Evolutionary conservation across 352 stramenopile species (phyloP).

Genomic region (Phytophthora europaea): DNA sequence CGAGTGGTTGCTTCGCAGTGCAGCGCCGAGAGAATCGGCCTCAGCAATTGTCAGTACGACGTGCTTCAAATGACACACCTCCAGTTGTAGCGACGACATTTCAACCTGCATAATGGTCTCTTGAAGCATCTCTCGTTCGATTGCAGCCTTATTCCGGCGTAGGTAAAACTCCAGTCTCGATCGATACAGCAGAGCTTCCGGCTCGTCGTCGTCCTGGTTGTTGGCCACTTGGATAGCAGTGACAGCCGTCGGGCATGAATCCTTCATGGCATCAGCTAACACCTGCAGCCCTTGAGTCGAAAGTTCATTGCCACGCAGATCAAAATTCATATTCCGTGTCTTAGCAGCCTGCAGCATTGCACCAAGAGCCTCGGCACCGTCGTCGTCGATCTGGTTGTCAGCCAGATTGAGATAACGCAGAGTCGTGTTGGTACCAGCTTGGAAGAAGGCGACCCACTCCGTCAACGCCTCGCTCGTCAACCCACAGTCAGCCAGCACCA

Average conservation of each 20-base stretch:
- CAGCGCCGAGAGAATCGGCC: constrained; percentile 39
- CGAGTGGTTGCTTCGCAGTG: constrained; percentile 41
- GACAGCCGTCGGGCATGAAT: constrained; percentile 27
- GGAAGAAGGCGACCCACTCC: constrained; percentile 43
- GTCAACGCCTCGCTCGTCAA: constrained; percentile 42
- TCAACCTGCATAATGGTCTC: constrained; percentile 27
- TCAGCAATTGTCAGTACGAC: constrained; percentile 48
- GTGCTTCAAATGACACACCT: constrained; percentile 49
- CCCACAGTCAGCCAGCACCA: constrained; percentile 43
- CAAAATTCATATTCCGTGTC: constrained; percentile 30
- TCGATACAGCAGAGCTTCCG: constrained; percentile 27
- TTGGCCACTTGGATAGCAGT: constrained; percentile 38
- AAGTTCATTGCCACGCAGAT: constrained; percentile 49
- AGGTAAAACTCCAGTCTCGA: constrained; percentile 52
- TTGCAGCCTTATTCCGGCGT: constrained; percentile 33
- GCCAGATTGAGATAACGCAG: constrained; percentile 48
- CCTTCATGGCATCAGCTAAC: constrained; percentile 40
- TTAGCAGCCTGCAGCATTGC: constrained; percentile 36
- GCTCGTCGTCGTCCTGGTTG: constrained; percentile 49
- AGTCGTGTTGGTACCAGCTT: constrained; percentile 25
- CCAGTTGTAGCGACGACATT: constrained; percentile 30
- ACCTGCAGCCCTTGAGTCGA: constrained; percentile 26
- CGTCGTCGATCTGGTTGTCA: constrained; percentile 54
- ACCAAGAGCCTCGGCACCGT: constrained; percentile 33
- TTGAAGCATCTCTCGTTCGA: constrained; percentile 21